These are phyloP conservation scores for Eutypa lata DNA, from an alignment of 2,329 filamentous ascomycete genomes.

Conservation along the genomic window DNA sequence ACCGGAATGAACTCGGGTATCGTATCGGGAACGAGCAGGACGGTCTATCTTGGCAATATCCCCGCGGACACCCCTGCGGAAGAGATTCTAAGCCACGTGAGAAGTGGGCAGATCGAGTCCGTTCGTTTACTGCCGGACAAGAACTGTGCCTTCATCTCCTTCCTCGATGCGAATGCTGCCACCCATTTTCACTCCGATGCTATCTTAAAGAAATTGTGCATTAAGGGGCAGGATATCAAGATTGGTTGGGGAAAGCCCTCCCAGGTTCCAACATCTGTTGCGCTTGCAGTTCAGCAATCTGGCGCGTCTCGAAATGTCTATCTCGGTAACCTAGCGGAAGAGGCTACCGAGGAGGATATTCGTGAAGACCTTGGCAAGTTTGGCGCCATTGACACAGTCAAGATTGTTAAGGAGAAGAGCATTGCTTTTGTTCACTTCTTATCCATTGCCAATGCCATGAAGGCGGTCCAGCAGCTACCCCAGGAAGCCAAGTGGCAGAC, in stretches of 20 bases:
- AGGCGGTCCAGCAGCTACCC: constrained; percentile 92
- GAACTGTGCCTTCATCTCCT: constrained; percentile 99
- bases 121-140: constrained; percentile 94
- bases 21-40: constrained; percentile 87
- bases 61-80: constrained; percentile 96
- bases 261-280: constrained; percentile 94
- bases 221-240: constrained; percentile 99
- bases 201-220: constrained; percentile 98
- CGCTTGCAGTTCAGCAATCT: constrained; percentile 95
- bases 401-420: constrained; percentile 95
- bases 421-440: constrained; percentile 98
- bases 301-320: constrained; percentile 97
- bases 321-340: constrained; percentile 87
- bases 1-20: constrained; percentile 76
- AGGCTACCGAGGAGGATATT: constrained; percentile 85
- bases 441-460: constrained; percentile 94
- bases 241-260: constrained; percentile 99
- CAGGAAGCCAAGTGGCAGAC: constrained; percentile 97
- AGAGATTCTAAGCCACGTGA: constrained; percentile 92
- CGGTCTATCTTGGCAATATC: constrained; percentile 96
- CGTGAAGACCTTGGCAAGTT: constrained; percentile 96
- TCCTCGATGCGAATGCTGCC: constrained; percentile 93
- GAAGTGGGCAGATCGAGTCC: constrained; percentile 98
- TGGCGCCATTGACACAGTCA: constrained; percentile 93
- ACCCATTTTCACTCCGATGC: constrained; percentile 99